Conservation (phyloP, 2,329 filamentous ascomycete species). For the Magnaporthiopsis incrustans region DNA sequence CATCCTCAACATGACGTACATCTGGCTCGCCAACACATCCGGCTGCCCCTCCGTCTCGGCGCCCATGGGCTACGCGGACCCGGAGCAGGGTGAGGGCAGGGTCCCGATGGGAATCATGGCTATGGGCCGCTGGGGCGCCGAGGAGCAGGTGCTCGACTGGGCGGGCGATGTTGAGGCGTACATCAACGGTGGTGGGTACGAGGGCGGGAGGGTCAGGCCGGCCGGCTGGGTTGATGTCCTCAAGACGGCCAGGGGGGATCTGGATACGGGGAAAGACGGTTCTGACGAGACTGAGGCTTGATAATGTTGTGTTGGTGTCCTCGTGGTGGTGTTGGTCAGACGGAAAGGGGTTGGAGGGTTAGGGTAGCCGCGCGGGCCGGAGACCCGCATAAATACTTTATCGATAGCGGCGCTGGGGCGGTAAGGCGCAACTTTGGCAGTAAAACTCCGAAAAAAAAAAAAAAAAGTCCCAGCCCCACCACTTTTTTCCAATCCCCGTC, state of each 20-base stretch:
- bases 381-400: neutral
- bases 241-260: slow-evolving; percentile 22
- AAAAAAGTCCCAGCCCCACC: slow-evolving; percentile 18
- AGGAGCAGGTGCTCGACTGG: slow-evolving; percentile 55
- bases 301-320: too few relatives aligned
- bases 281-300: neutral
- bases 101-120: slow-evolving; percentile 56
- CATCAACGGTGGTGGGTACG: slow-evolving; percentile 31
- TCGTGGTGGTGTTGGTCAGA: too few relatives aligned
- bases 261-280: neutral
- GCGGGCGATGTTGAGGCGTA: slow-evolving; percentile 50
- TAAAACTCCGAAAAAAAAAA: slow-evolving; percentile 14
- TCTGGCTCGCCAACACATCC: slow-evolving; percentile 75
- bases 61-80: slow-evolving; percentile 64
- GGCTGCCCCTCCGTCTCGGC: slow-evolving; percentile 69
- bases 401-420: slow-evolving; percentile 1
- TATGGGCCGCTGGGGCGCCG: slow-evolving; percentile 58
- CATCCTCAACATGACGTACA: slow-evolving; percentile 76
- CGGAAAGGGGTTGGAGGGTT: too few relatives aligned
- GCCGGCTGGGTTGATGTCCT: slow-evolving; percentile 53
- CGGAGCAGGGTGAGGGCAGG: slow-evolving; percentile 47
- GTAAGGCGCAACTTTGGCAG: slow-evolving; percentile 2
- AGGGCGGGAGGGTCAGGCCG: slow-evolving; percentile 42
- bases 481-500: neutral
- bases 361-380: too few relatives aligned